Conservation (phyloP, 805 yeast genomes). For the Metschnikowia similis region DNA sequence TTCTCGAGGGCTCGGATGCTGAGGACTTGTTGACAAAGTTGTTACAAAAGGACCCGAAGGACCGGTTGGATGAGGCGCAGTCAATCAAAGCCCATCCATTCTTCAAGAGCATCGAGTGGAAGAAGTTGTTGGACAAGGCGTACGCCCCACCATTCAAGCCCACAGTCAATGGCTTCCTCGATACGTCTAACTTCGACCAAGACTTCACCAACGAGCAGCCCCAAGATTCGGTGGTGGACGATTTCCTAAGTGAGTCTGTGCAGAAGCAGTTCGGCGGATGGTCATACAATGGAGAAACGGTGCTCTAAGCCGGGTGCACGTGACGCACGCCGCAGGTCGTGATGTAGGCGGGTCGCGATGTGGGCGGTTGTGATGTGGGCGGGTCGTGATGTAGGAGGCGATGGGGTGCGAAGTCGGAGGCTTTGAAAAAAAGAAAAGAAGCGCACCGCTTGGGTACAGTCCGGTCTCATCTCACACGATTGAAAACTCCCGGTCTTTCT, state of each 20-base stretch:
- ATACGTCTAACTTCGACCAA: constrained; percentile 89
- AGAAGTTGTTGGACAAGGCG: constrained; percentile 72
- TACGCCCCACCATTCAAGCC: constrained; percentile 97
- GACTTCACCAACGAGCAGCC: constrained; percentile 93
- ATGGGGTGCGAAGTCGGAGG: background rate
- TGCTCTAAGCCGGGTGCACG: constrained; percentile 9
- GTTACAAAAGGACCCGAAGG: constrained; percentile 78
- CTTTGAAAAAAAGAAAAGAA: background rate
- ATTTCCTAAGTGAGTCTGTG: constrained; percentile 86
- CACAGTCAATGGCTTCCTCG: constrained; percentile 75
- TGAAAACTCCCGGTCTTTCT: constrained; percentile 1
- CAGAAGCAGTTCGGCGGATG: constrained; percentile 98
- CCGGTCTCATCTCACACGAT: constrained; percentile 4
- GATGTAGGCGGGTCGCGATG: background rate
- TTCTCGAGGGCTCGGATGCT: constrained; percentile 76
- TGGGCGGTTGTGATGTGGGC: no score
- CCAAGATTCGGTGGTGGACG: constrained; percentile 92
- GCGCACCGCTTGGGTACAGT: background rate
- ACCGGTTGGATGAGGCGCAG: constrained; percentile 75
- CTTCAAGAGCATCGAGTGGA: constrained; percentile 89
- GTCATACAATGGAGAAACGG: constrained; percentile 79
- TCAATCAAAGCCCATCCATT: constrained; percentile 83
- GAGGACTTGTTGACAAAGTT: constrained; percentile 71
- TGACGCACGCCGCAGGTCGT: background rate
- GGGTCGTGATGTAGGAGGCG: background rate